Base-by-base conservation (phyloP, 352 stramenopile genomes). In the Phytopythium oedochilum region DNA sequence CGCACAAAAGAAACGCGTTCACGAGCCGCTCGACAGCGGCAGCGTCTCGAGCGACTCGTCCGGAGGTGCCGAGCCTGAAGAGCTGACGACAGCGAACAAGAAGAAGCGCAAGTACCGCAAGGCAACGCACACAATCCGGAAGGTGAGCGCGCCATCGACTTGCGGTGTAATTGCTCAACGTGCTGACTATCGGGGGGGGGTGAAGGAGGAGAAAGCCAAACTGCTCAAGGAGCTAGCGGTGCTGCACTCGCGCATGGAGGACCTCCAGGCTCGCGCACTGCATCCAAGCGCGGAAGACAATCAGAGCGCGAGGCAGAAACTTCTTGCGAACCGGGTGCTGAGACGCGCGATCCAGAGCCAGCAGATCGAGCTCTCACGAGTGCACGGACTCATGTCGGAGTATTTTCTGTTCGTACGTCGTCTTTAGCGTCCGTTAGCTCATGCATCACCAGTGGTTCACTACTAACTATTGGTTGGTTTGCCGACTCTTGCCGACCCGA, bases 241-340 rank as follows among this genome's bases (percentile, higher is more conserved):
- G 6, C 50, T 79, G 23, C 60, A 76, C 47, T 59, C 59, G 31
- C 67, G 71, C 44, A 69, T 79, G 59, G 53, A 60, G 35, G 64
- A 74, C 11, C 57, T 79, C 8, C 64, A 64, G 42, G 46, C 32
- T 1, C 61, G 50, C 34, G 55, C 55, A 18, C 46, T 73, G 18
- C 61, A 53, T 7, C 49, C 61, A 14, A 53, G 57, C 36, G 49
- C 64, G 31, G 53, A 50, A 0, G 57, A 56, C 3, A 55, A 59
- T 14, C 25, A 51, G n/a, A 14, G 11, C 32, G 48, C 22, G 1
- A 32, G 20, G 29, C 18, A 45, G 48, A 55, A 43, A 14, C 10
- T 23, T 2, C 2, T 45, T 14, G 61, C 58, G 1, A 75, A 72
- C 54, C 47, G 52, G 0, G 55, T 70, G 47, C 48, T 75, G 46